These are phyloP conservation scores for Nemania sp. DNA, from an alignment of 2,329 filamentous ascomycete genomes.

Conservation along the genomic window DNA sequence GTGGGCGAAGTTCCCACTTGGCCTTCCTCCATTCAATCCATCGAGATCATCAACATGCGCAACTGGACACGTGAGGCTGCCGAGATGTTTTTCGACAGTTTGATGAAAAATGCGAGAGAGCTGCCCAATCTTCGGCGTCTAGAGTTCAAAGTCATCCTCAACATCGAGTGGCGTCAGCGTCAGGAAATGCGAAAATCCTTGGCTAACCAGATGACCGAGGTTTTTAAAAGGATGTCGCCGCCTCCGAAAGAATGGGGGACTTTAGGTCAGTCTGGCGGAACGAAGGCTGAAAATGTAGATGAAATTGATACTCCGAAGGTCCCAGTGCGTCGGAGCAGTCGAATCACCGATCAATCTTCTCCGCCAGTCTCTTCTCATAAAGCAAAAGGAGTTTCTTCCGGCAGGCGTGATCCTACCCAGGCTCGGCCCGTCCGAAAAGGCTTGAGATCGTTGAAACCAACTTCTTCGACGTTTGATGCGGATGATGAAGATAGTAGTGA, in stretches of 20 bases:
- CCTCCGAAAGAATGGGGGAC: slow-evolving; percentile 28
- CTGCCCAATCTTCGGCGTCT: slow-evolving; percentile 72
- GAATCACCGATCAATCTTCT: slow-evolving; percentile 32
- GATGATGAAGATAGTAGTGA: slow-evolving; percentile 43
- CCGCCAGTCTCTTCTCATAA: slow-evolving; percentile 28
- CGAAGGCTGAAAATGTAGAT: slow-evolving; percentile 6
- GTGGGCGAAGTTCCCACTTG: slow-evolving; percentile 72
- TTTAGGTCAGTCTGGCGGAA: slow-evolving; percentile 13
- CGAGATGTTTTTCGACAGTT: slow-evolving; percentile 76
- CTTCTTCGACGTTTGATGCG: slow-evolving; percentile 31
- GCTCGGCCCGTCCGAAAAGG: slow-evolving; percentile 29
- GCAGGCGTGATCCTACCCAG: slow-evolving; percentile 21
- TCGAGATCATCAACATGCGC: slow-evolving; percentile 78
- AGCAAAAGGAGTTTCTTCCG: slow-evolving; percentile 9
- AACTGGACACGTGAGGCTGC: slow-evolving; percentile 73
- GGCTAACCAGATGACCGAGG: slow-evolving; percentile 69
- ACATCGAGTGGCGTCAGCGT: slow-evolving; percentile 80
- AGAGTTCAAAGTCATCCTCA: slow-evolving; percentile 75
- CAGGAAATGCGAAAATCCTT: slow-evolving; percentile 79
- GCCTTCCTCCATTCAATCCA: slow-evolving; percentile 70
- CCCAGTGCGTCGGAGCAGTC: slow-evolving; percentile 38
- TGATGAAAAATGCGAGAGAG: slow-evolving; percentile 71
- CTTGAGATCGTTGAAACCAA: slow-evolving; percentile 28
- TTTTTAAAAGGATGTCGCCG: slow-evolving; percentile 55
- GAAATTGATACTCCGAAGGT: neutral